Conservation (phyloP, 306 rosid species). For the Prunus kanzakura region DNA sequence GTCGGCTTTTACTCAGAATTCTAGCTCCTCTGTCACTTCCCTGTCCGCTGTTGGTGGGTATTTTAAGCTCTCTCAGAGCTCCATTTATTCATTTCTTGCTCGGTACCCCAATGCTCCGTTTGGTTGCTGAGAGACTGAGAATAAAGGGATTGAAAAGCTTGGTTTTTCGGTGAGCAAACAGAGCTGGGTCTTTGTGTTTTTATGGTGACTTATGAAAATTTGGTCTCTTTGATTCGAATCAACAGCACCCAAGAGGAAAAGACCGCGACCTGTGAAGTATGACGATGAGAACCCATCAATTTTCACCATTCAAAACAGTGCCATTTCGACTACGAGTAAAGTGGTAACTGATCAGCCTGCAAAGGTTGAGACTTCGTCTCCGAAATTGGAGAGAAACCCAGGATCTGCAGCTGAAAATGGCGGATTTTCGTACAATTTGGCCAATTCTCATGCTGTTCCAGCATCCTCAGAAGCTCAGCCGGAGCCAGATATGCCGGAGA, state of each 20-base stretch:
- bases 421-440: slow-evolving; percentile 19
- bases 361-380: slow-evolving; percentile 41
- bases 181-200: neutral
- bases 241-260: slow-evolving; percentile 89
- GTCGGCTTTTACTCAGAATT: slow-evolving; percentile 51
- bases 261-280: slow-evolving; percentile 68
- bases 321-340: slow-evolving; percentile 46
- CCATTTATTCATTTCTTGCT: neutral
- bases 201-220: neutral
- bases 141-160: slow-evolving; percentile 7
- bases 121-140: slow-evolving; percentile 20
- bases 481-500: slow-evolving; percentile 50
- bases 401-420: slow-evolving; percentile 65
- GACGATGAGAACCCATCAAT: slow-evolving; percentile 55
- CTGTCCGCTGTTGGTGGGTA: slow-evolving; percentile 71
- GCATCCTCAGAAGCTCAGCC: slow-evolving; percentile 36
- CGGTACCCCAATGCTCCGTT: slow-evolving; percentile 17
- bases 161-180: slow-evolving; percentile 22
- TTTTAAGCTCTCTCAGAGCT: slow-evolving; percentile 3
- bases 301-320: slow-evolving; percentile 44
- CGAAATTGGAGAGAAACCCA: slow-evolving; percentile 43
- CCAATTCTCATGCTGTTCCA: slow-evolving; percentile 27
- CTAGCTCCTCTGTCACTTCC: slow-evolving; percentile 44
- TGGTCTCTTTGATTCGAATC: slow-evolving; percentile 2
- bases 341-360: slow-evolving; percentile 48